phyloP scores from a whole-genome alignment of 2,329 filamentous ascomycete genomes.

The Neoscytalidium dimidiatum region DNA sequence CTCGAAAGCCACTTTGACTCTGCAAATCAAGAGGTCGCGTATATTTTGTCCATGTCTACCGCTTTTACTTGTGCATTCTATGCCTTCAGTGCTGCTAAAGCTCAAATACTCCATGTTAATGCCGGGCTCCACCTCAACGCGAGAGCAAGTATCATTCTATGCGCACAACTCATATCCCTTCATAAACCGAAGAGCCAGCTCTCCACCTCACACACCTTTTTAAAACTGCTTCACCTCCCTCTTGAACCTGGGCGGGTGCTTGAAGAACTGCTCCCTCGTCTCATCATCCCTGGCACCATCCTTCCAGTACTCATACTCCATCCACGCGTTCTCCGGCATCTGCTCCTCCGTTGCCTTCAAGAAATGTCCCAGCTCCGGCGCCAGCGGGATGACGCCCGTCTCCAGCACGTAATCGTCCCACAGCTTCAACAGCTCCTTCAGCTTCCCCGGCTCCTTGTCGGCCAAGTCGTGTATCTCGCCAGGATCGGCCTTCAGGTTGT shows the following conservation, averaged over 20 bases:
- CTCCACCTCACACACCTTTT: neutral
- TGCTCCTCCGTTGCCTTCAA: conserved; percentile 63
- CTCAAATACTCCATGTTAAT: too few relatives aligned
- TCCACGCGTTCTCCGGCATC: conserved; percentile 67
- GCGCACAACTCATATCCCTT: neutral
- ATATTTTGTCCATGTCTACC: too few relatives aligned
- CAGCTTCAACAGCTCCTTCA: conserved; percentile 52
- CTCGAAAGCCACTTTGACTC: too few relatives aligned
- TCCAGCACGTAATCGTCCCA: conserved; percentile 63
- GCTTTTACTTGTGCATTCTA: too few relatives aligned
- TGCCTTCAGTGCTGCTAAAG: too few relatives aligned
- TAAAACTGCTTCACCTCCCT: conserved; percentile 25
- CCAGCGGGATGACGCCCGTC: conserved; percentile 61
- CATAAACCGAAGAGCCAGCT: neutral
- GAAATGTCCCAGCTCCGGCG: conserved; percentile 60
- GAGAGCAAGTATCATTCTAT: too few relatives aligned
- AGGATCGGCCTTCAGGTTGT: conserved; percentile 54
- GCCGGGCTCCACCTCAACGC: too few relatives aligned
- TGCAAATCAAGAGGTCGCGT: too few relatives aligned
- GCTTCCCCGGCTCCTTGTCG: conserved; percentile 41
- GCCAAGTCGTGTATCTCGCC: conserved; percentile 53
- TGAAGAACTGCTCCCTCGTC: conserved; percentile 32
- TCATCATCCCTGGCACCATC: conserved; percentile 48
- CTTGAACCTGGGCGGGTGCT: conserved; percentile 33
- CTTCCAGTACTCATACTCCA: conserved; percentile 67